Evolutionary conservation across 352 stramenopile genomes (phyloP).

Genomic region (Globisporangium sylvaticum): DNA sequence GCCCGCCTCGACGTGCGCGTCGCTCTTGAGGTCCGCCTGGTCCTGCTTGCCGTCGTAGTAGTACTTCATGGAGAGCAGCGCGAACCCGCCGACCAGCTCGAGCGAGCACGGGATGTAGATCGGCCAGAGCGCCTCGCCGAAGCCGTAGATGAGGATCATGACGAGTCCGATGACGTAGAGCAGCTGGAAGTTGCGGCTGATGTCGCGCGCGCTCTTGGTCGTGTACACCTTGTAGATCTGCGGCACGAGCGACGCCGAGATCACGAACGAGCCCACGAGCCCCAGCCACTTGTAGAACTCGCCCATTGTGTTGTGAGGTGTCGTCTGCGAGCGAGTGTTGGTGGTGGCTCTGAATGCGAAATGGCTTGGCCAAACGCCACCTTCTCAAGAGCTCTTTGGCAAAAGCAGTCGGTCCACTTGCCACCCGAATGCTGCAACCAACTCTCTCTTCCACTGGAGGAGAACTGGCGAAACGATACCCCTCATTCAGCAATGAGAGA

Average conservation of each 20-base stretch:
- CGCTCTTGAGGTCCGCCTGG: conserved; percentile 5
- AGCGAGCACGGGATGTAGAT: conserved; percentile 43
- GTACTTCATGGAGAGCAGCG: conserved; percentile 33
- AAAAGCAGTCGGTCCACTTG: background rate
- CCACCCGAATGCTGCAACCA: background rate
- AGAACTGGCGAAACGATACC: background rate
- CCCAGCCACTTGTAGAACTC: conserved; percentile 31
- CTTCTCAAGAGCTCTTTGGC: background rate
- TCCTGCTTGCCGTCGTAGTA: conserved; percentile 25
- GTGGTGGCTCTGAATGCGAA: background rate
- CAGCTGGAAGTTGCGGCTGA: conserved; percentile 36
- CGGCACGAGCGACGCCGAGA: conserved; percentile 30
- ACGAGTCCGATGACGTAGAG: conserved; percentile 33
- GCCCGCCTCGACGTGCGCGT: background rate
- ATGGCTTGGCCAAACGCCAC: background rate
- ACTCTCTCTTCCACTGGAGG: background rate
- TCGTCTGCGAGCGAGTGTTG: background rate
- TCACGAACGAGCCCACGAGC: conserved; percentile 35
- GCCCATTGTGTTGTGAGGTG: conserved; percentile 2
- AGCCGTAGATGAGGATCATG: conserved; percentile 33
- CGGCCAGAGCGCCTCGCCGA: conserved; percentile 37
- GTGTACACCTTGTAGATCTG: conserved; percentile 36
- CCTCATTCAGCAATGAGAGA: background rate
- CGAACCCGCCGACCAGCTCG: conserved; percentile 27
- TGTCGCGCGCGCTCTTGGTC: conserved; percentile 36